These are phyloP conservation scores for Trichoderma atroviride DNA, from an alignment of 2,329 filamentous ascomycete species.

Conservation along the genomic window DNA sequence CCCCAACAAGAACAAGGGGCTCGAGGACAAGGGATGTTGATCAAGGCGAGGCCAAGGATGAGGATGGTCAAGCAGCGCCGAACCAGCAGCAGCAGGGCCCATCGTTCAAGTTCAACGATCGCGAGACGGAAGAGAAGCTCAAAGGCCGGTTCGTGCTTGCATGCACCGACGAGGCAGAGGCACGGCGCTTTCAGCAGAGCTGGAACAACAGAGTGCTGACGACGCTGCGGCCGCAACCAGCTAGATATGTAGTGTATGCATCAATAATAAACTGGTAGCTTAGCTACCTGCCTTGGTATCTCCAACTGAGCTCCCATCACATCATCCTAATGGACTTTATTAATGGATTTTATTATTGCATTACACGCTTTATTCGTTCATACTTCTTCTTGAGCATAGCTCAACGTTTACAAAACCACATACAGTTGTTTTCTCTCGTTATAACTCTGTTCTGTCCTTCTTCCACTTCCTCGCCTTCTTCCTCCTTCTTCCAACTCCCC, in stretches of 20 bases:
- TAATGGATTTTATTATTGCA: neutral
- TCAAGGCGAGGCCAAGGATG: neutral
- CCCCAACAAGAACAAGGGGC: neutral
- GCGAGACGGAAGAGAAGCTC: slow-evolving; percentile 31
- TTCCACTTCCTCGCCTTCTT: neutral
- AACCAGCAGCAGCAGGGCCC: neutral
- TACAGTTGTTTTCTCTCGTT: neutral
- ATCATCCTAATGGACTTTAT: neutral
- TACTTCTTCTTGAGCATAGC: neutral
- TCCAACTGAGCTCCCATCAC: neutral
- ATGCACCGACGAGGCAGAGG: slow-evolving; percentile 39
- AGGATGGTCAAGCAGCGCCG: neutral
- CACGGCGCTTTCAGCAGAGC: slow-evolving; percentile 45
- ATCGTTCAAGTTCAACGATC: slow-evolving; percentile 11
- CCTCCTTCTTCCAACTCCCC: neutral
- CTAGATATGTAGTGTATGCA: slow-evolving; percentile 35
- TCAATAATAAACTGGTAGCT: slow-evolving; percentile 41
- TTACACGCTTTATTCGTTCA: neutral
- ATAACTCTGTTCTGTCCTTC: no score
- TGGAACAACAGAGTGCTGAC: slow-evolving; percentile 45
- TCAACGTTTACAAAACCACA: neutral
- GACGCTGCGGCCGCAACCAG: slow-evolving; percentile 21
- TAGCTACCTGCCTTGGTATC: neutral
- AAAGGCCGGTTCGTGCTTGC: slow-evolving; percentile 40
- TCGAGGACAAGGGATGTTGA: neutral